phyloP scores from a whole-genome alignment of 441 rosid genomes.

The Sinapis alba region DNA sequence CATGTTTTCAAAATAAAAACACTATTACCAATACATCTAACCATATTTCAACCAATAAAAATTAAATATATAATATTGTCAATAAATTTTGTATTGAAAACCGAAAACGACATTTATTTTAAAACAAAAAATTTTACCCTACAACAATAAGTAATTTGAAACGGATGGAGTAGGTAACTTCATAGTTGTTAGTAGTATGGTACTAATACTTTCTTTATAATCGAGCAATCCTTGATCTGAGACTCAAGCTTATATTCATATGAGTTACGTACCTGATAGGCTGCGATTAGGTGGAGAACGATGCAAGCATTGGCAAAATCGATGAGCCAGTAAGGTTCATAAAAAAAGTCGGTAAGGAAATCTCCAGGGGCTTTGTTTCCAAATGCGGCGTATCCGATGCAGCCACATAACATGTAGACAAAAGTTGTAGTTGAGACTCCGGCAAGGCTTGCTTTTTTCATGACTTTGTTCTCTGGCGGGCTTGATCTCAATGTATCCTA shows the following conservation, averaged over 20 bases:
- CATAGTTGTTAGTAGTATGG: no score
- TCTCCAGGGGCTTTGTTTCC: slow-evolving; percentile 63
- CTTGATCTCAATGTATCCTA: slow-evolving; percentile 63
- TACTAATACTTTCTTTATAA: background rate
- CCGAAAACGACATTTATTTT: no score
- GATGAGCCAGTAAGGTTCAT: slow-evolving; percentile 66
- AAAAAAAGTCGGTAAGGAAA: slow-evolving; percentile 63
- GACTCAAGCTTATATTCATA: background rate
- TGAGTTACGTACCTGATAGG: slow-evolving; percentile 55
- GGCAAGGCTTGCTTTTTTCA: slow-evolving; percentile 57
- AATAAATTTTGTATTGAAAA: no score
- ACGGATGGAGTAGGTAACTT: no score
- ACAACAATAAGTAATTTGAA: no score
- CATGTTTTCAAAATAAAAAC: no score
- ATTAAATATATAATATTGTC: no score
- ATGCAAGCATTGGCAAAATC: slow-evolving; percentile 62
- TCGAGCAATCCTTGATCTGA: background rate
- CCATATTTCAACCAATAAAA: no score
- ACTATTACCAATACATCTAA: no score
- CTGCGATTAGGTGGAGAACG: slow-evolving; percentile 59
- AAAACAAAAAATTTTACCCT: no score
- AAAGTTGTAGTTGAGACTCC: slow-evolving; percentile 53
- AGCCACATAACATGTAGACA: slow-evolving; percentile 59
- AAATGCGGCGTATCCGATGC: slow-evolving; percentile 64
- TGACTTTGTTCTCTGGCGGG: slow-evolving; percentile 59